phyloP scores from a whole-genome alignment of 139 green algal genomes.

The Chlamydomonas asymmetrica region DNA sequence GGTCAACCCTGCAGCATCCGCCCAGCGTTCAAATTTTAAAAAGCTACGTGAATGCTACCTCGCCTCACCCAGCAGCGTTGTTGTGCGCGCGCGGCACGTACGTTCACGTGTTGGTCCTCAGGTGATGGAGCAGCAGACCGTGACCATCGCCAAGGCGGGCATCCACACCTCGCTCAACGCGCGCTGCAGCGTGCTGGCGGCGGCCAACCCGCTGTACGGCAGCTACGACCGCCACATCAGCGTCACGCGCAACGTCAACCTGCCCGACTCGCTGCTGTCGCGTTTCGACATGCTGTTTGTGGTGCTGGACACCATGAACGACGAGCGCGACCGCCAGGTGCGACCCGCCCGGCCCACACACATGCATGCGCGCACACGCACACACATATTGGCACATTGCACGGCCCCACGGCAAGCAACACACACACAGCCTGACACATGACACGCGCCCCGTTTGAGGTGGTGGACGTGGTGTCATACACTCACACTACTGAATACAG shows the following conservation, averaged over 20 bases:
- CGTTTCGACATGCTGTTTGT: conserved; percentile 99
- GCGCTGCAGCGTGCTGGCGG: conserved; percentile 90
- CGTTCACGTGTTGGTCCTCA: conserved; percentile 18
- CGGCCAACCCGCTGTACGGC: conserved; percentile 85
- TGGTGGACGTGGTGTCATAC: too few relatives aligned
- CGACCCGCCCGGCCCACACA: background rate
- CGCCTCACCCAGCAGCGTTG: too few relatives aligned
- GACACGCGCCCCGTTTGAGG: too few relatives aligned
- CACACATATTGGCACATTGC: too few relatives aligned
- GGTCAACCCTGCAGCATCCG: too few relatives aligned
- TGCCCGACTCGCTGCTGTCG: conserved; percentile 96
- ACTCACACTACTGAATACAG: too few relatives aligned
- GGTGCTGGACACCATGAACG: conserved; percentile 89
- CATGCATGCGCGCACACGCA: too few relatives aligned
- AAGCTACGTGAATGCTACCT: too few relatives aligned
- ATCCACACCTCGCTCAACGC: conserved; percentile 97
- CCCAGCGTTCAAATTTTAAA: too few relatives aligned
- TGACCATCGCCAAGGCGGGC: conserved; percentile 98
- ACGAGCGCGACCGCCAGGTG: conserved; percentile 71
- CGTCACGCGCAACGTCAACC: conserved; percentile 91
- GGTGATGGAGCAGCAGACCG: conserved; percentile 96
- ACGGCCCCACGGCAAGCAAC: too few relatives aligned
- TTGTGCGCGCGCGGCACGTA: too few relatives aligned
- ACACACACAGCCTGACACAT: too few relatives aligned
- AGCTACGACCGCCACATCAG: conserved; percentile 69